Base-by-base conservation (phyloP, 2,329 filamentous ascomycete genomes). In the Ilyonectria mors-panacis region DNA sequence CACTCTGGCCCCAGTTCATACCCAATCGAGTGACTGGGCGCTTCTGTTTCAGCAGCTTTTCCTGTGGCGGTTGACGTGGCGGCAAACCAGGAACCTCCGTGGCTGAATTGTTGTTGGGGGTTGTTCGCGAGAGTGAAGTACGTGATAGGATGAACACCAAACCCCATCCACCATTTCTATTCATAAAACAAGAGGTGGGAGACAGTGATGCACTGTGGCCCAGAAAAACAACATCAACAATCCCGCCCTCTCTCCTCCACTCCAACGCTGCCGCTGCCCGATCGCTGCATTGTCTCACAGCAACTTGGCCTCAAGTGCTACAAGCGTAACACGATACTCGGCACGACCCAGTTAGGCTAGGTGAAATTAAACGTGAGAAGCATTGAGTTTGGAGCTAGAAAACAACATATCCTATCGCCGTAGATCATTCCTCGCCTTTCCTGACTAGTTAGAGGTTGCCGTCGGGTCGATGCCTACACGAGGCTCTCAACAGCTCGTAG, bases 221-320 rank as follows among this genome's bases (percentile, higher is more conserved):
- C 39, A 7, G n/a, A n/a, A 8, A 42, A 42, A n/a, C 7, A 42
- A 42, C 17, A 19, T n/a, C 39, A n/a, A n/a, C 39, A n/a, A 42
- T n/a, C 15, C 17, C n/a, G 39, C 15, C 15, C 39, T n/a, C 39
- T 39, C 37, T 39, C 39, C 39, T n/a, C 17, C n/a, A 39, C 2
- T 28, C 56, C 44, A 23, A 39, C 39, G 10, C 45, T 50, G 45
- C 50, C 48, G 59, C 48, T 64, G 63, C 63, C 63, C 58, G 63
- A 66, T 58, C 13, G 35, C 44, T 28, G n/a, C 51, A 50, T 21
- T 47, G 60, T 64, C 61, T 67, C 61, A 67, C 60, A 23, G 48
- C 65, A 63, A 56, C 51, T 60, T 45, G 48, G 56, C 44, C 56
- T 57, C 33, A 21, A 37, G 55, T 67, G 33, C 37, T 50, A 67